Conservation (phyloP, 1,284 basidiomycete species). For the Sutorius eximius region DNA sequence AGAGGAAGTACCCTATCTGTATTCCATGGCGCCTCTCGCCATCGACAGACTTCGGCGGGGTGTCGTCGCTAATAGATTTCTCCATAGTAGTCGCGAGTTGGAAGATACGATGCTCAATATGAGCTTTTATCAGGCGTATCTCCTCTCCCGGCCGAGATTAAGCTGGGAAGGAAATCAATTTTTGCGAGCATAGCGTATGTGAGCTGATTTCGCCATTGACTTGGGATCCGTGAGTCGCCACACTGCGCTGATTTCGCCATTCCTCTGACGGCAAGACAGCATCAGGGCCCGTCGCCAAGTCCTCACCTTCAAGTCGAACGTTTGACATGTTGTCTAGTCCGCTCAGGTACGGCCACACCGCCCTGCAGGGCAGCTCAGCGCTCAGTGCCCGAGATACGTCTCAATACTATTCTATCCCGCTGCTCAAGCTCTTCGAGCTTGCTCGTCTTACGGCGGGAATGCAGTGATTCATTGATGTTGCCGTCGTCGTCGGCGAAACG, state of each 20-base stretch:
- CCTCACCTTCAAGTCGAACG: background rate
- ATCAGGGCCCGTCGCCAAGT: background rate
- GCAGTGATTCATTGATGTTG: background rate
- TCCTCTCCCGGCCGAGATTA: background rate
- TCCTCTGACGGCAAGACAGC: background rate
- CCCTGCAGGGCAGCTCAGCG: no score
- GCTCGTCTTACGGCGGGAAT: background rate
- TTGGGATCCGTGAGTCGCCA: background rate
- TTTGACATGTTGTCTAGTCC: background rate
- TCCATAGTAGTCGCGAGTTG: constrained; percentile 21
- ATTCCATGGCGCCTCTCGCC: constrained; percentile 30
- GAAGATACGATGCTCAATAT: background rate
- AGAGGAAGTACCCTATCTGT: constrained; percentile 27
- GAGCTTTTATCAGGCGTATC: constrained; percentile 13
- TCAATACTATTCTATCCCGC: no score
- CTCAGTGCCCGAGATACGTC: background rate
- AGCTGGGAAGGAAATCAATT: background rate
- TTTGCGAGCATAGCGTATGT: background rate
- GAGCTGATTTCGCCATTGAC: constrained; percentile 34
- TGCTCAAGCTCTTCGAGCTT: background rate
- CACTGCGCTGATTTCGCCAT: constrained; percentile 32
- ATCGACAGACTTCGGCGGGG: constrained; percentile 14
- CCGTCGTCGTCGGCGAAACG: background rate
- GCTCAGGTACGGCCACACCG: background rate
- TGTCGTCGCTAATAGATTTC: constrained; percentile 9